Evolutionary conservation across 1,139 yeast species (phyloP).

Genomic region (Sugiyamaella japonica): DNA sequence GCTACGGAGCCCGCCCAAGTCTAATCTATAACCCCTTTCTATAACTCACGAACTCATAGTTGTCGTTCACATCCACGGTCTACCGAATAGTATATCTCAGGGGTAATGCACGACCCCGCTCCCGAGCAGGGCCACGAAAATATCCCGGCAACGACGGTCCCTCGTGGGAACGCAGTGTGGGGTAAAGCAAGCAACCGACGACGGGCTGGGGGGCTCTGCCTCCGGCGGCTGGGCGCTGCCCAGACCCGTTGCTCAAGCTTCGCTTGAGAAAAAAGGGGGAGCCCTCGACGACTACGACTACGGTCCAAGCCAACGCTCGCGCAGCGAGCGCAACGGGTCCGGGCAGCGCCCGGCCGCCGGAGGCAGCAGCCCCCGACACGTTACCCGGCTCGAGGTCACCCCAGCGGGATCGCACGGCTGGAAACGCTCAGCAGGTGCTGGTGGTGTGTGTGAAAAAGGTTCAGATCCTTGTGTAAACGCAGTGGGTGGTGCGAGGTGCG

Average conservation of each 20-base stretch:
- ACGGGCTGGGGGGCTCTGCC: no score
- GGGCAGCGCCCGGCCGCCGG: background rate
- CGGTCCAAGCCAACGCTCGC: background rate
- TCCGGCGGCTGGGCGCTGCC: no score
- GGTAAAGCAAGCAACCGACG: background rate
- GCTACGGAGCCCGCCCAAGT: no score
- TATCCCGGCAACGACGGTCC: no score
- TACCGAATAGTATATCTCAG: slow-evolving; percentile 6
- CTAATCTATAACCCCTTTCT: no score
- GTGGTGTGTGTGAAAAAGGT: background rate
- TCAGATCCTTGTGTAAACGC: slow-evolving; percentile 8
- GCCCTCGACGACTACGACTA: background rate
- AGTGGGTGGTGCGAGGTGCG: slow-evolving; percentile 1
- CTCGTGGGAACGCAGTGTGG: background rate
- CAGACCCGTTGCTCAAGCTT: no score
- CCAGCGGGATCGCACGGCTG: no score
- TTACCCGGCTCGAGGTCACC: background rate
- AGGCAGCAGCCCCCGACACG: background rate
- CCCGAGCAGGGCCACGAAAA: background rate
- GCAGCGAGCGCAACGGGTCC: background rate
- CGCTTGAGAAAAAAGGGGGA: no score
- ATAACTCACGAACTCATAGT: no score
- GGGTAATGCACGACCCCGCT: slow-evolving; percentile 2
- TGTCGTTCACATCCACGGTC: no score
- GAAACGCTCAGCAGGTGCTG: background rate